A percentile compares a stretch with the other conserved stretches of the same genome.
Conservation (phyloP, 2,329 filamentous ascomycete species). For the Exophiala dermatitidis region DNA sequence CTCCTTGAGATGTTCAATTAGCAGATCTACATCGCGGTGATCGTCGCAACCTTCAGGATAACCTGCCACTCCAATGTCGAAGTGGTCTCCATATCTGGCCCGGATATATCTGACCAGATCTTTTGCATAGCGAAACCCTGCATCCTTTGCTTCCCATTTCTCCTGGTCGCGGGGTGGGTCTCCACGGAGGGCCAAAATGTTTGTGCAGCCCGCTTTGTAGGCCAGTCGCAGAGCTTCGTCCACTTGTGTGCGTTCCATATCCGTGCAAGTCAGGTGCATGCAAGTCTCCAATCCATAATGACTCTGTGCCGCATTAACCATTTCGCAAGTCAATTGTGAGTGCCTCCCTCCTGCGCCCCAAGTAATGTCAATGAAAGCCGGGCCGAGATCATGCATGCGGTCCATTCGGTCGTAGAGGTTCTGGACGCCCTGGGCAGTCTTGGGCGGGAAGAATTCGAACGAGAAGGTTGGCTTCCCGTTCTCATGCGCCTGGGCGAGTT, state of each 20-base stretch:
- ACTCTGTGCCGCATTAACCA: constrained; percentile 92
- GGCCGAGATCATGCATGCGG: constrained; percentile 90
- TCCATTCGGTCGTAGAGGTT: constrained; percentile 99
- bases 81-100: constrained; percentile 74
- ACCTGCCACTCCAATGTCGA: constrained; percentile 94
- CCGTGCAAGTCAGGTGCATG: constrained; percentile 98
- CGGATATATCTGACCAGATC: constrained; percentile 83
- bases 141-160: constrained; percentile 82
- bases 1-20: constrained; percentile 90
- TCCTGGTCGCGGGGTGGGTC: constrained; percentile 91
- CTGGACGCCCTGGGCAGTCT: constrained; percentile 83
- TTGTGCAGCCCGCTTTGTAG: constrained; percentile 92
- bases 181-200: constrained; percentile 87
- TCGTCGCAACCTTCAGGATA: constrained; percentile 96
- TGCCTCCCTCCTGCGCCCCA: constrained; percentile 93
- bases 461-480: constrained; percentile 83
- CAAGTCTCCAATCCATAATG: constrained; percentile 95
- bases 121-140: constrained; percentile 82
- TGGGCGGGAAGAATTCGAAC: constrained; percentile 98
- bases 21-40: constrained; percentile 72
- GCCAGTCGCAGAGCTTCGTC: constrained; percentile 80
- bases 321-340: constrained; percentile 89
- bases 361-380: constrained; percentile 95
- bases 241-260: constrained; percentile 90
- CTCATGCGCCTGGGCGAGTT: constrained; percentile 73